phyloP scores from a whole-genome alignment of 2,329 filamentous ascomycete species.

The Thelonectria rubi region DNA sequence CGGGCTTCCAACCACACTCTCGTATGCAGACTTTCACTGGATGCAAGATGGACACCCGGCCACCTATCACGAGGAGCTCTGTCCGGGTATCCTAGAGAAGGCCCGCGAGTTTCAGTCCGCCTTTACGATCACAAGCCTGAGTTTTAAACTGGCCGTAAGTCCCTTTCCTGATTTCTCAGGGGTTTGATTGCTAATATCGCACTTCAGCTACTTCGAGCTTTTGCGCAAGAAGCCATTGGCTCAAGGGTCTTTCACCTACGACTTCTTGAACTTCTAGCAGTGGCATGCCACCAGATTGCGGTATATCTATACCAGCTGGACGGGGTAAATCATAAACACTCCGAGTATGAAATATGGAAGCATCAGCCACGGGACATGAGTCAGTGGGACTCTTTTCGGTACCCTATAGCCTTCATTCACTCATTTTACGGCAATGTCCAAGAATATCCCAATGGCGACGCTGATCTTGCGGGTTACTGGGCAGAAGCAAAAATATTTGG shows the following conservation, averaged over 20 bases:
- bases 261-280: slow-evolving; percentile 19
- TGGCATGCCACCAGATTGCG: slow-evolving; percentile 27
- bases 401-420: slow-evolving; percentile 16
- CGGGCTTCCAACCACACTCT: slow-evolving; percentile 15
- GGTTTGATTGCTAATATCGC: neutral
- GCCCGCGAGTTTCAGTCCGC: neutral
- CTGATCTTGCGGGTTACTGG: slow-evolving; percentile 28
- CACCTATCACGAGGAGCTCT: neutral
- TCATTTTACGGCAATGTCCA: slow-evolving; percentile 15
- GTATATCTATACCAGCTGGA: slow-evolving; percentile 21
- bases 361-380: neutral
- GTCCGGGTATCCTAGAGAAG: slow-evolving; percentile 20
- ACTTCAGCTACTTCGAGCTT: neutral
- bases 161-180: neutral
- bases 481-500: slow-evolving; percentile 27
- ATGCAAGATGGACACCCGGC: neutral
- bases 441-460: slow-evolving; percentile 22
- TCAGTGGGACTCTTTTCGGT: neutral
- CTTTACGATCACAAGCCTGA: slow-evolving; percentile 9
- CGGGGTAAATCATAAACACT: slow-evolving; percentile 22
- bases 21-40: neutral
- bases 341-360: slow-evolving; percentile 9
- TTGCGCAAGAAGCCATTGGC: neutral
- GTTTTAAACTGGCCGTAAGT: neutral
- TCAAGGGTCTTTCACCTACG: neutral